Evolutionary conservation across 345 rosid genomes (phyloP).

Genomic region (Euphorbia tirucalli): DNA sequence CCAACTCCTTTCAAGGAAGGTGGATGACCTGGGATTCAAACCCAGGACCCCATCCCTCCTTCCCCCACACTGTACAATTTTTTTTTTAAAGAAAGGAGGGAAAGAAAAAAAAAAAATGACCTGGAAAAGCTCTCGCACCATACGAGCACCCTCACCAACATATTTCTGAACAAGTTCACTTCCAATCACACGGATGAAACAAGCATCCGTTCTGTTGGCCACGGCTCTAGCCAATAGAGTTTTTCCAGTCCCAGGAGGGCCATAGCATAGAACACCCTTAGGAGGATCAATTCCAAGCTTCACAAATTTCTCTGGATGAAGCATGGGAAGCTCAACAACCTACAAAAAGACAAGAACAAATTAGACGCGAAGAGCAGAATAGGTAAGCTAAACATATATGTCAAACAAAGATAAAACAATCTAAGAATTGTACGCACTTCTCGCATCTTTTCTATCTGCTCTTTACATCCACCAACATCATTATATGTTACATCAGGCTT

Average conservation of each 20-base stretch:
- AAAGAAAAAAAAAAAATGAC: conserved; percentile 30
- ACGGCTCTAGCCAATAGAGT: conserved; percentile 97
- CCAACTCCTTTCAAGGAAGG: no score
- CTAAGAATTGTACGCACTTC: conserved; percentile 48
- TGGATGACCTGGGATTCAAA: no score
- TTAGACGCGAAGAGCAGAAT: neutral
- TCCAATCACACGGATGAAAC: conserved; percentile 96
- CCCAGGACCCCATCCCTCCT: no score
- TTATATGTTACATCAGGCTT: conserved; percentile 97
- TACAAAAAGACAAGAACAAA: conserved; percentile 10
- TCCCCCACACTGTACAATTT: no score
- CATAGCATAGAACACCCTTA: conserved; percentile 96
- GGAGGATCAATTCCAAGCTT: conserved; percentile 99
- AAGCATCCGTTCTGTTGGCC: conserved; percentile 98
- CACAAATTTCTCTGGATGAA: conserved; percentile 98
- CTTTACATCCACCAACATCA: conserved; percentile 98
- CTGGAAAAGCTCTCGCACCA: conserved; percentile 98
- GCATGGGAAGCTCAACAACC: conserved; percentile 99
- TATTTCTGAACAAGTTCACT: conserved; percentile 99
- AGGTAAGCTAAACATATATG: neutral
- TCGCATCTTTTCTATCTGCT: conserved; percentile 96
- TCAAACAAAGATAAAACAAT: neutral
- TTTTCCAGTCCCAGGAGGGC: conserved; percentile 98
- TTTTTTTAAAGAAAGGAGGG: no score
- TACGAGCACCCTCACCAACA: conserved; percentile 97